phyloP scores from a whole-genome alignment of 2,329 filamentous ascomycete genomes.

The Aspergillus ustus region DNA sequence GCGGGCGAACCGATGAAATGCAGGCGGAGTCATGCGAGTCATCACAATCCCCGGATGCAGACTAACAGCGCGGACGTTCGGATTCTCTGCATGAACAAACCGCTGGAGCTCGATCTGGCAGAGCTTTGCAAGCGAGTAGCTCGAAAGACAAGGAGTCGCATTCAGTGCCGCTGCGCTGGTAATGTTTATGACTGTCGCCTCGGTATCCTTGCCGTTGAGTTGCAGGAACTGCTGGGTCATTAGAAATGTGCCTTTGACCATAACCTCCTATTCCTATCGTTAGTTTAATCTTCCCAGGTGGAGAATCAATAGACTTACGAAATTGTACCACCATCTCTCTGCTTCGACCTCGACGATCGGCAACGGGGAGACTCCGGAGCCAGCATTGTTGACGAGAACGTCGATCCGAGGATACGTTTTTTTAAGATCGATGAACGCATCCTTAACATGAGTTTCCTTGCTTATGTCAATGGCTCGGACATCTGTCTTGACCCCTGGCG shows the following conservation, averaged over 20 bases:
- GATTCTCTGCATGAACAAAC: neutral
- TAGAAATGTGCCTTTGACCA: neutral
- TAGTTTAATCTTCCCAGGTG: no score
- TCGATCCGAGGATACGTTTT: no score
- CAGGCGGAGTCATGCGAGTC: neutral
- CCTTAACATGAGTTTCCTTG: no score
- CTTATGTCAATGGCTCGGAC: no score
- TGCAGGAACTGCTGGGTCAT: slow-evolving; percentile 1
- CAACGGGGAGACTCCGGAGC: no score
- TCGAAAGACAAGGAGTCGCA: no score
- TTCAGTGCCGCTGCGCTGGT: neutral
- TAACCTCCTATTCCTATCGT: slow-evolving; percentile 3
- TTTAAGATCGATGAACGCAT: no score
- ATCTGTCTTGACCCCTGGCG: no score
- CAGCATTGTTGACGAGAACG: no score
- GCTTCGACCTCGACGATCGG: no score
- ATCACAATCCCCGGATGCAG: neutral
- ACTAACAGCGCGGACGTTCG: neutral
- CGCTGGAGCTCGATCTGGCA: neutral
- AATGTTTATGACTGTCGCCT: neutral
- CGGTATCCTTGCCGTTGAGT: neutral
- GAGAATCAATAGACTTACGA: no score
- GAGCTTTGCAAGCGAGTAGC: neutral
- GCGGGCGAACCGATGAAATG: neutral
- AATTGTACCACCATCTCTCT: no score